Conservation (phyloP, 176 grass and related monocot species). For the Paspalum vaginatum region DNA sequence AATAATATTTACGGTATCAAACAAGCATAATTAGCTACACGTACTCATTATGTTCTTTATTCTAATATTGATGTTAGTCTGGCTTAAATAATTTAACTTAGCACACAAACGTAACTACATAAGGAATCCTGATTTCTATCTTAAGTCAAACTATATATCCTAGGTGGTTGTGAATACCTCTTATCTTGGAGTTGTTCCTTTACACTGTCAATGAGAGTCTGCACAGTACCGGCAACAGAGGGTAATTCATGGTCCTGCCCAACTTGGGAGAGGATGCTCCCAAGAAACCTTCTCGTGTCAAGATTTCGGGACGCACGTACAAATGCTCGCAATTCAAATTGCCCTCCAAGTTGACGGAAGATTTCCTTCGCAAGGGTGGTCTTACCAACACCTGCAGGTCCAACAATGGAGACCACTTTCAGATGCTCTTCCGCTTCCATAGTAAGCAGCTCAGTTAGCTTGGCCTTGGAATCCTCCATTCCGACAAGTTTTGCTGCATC, state of each 20-base stretch:
- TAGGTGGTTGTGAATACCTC: neutral
- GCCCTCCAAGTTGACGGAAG: constrained; percentile 4
- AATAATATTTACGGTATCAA: too few species aligned
- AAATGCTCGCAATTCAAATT: constrained; percentile 20
- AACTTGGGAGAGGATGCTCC: neutral
- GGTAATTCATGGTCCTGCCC: neutral
- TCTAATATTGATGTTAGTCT: too few species aligned
- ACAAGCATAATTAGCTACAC: too few species aligned
- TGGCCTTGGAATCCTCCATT: neutral
- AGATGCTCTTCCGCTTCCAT: neutral
- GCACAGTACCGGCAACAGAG: neutral
- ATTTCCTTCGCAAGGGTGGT: constrained; percentile 18
- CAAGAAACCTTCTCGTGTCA: constrained; percentile 16
- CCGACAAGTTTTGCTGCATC: neutral
- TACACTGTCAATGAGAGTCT: neutral
- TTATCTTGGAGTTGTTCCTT: neutral
- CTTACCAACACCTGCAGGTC: constrained; percentile 32
- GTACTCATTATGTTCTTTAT: too few species aligned
- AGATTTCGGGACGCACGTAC: neutral
- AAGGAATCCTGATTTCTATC: too few species aligned
- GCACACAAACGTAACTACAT: too few species aligned
- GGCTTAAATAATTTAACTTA: too few species aligned
- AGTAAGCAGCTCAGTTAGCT: neutral
- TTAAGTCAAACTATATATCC: too few species aligned
- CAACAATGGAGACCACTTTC: neutral